Evolutionary conservation across 2,329 filamentous ascomycete species (phyloP), one percentile per base, ranked within the genome.

Genomic region (Aureobasidium sp.): DNA sequence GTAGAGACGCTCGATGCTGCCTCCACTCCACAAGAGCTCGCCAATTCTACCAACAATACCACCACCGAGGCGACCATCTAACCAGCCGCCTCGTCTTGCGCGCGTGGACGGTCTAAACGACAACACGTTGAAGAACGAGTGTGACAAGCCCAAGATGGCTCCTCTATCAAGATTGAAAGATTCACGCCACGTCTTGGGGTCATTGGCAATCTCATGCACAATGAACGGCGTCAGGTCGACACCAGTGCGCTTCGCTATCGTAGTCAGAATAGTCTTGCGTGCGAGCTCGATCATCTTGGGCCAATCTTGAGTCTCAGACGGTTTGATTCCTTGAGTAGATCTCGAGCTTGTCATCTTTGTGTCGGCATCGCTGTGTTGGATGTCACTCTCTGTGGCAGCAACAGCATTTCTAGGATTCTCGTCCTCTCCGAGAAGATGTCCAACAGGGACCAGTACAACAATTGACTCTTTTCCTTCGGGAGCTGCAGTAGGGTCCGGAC

Each of bases 91-190:
- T 71, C 2, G 77, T 79, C 61, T 72, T 67, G 4, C 83, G 77
- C 24, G 82, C 0, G 81, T 85, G 35, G 73, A 71, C 0, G 84
- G 84, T 1, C 84, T 72, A 71, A 86, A 86, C 29, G 76, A 76
- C 0, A 87, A 73, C 12, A 86, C 83, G 62, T 87, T 86, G 72
- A 86, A 86, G 71, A 90, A 88, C 25, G 77, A 79, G 68, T 89
- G 85, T 16, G 78, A 81, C 1, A 89, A 71, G 0, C 85, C 86
- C 0, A 89, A 74, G 53, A 89, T 90, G 1, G 84, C 83, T 12
- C 86, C 86, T 63, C 82, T 81, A 68, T 88, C 83, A 25, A 89
- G 79, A 64, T 89, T 89, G 73, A 88, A 89, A 45, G 74, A 77
- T 14, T 72, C 63, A 60, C 81, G 76, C 86, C 85, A 89, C 3